A percentile compares a stretch with the other conserved stretches of the same genome.
Evolutionary conservation across 306 rosid genomes (phyloP).

Genomic region (Cucumis hystrix): DNA sequence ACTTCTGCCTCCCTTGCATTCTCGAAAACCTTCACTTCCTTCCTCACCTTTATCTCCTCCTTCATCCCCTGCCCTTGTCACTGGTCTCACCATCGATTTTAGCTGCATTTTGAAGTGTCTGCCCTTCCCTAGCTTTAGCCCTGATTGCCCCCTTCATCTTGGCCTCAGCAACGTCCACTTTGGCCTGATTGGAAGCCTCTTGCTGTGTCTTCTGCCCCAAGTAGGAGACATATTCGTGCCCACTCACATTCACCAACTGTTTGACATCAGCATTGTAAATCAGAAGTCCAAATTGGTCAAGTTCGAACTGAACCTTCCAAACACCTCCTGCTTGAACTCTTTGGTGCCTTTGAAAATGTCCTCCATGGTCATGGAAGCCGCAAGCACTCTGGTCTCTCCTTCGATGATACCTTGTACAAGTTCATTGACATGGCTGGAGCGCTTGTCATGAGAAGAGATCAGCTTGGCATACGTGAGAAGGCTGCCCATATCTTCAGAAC

Average conservation of each 20-base stretch:
- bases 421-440: conserved; percentile 33
- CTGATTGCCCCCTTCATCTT: too few species aligned
- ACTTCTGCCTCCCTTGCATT: conserved; percentile 18
- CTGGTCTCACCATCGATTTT: too few species aligned
- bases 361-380: conserved; percentile 56
- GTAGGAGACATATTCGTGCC: conserved; percentile 53
- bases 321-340: conserved; percentile 42
- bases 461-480: conserved; percentile 42
- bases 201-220: conserved; percentile 55
- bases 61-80: too few species aligned
- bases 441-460: conserved; percentile 25
- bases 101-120: too few species aligned
- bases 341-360: conserved; percentile 21
- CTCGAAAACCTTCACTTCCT: too few species aligned
- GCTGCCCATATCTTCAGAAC: too few species aligned
- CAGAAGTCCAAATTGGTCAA: conserved; percentile 41
- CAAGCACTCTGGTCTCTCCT: conserved; percentile 57
- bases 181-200: conserved; percentile 48
- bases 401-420: conserved; percentile 46
- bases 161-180: conserved; percentile 29
- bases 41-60: too few species aligned
- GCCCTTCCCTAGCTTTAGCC: too few species aligned
- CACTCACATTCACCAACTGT: conserved; percentile 32
- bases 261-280: conserved; percentile 57
- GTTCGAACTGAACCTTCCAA: conserved; percentile 38